Evolutionary conservation across 1,284 basidiomycete genomes (phyloP).

Genomic region (Apiotrichum gamsii): DNA sequence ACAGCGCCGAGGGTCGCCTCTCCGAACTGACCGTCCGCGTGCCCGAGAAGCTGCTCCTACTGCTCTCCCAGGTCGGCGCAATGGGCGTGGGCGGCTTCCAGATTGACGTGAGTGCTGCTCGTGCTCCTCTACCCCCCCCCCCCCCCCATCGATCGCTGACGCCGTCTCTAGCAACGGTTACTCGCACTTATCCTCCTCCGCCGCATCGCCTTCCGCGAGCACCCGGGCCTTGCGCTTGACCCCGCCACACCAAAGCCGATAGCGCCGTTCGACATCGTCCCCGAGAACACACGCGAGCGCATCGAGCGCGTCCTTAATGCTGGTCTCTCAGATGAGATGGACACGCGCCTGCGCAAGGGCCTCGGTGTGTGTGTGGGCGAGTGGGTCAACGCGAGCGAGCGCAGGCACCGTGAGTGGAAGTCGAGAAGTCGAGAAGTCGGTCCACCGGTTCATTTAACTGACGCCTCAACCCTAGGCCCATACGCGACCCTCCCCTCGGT

Average conservation of each 20-base stretch:
- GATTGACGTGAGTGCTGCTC: constrained; percentile 30
- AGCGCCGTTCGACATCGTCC: constrained; percentile 37
- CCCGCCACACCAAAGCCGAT: constrained; percentile 18
- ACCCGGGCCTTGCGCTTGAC: constrained; percentile 33
- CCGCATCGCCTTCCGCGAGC: constrained; percentile 30
- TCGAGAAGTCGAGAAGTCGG: no score
- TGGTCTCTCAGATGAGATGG: constrained; percentile 42
- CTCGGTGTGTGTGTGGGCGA: constrained; percentile 34
- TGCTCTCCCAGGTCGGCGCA: constrained; percentile 41
- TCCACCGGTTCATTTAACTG: no score
- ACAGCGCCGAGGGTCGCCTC: constrained; percentile 36
- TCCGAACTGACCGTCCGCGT: constrained; percentile 22
- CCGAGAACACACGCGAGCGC: constrained; percentile 26
- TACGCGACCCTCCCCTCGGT: constrained; percentile 28
- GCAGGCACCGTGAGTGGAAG: constrained; percentile 33
- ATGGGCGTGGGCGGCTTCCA: constrained; percentile 43
- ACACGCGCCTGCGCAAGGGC: constrained; percentile 36
- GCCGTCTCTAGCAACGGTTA: constrained; percentile 41
- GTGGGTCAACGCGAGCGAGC: constrained; percentile 36
- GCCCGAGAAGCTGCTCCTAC: constrained; percentile 31
- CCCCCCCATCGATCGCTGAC: no score
- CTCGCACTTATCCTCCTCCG: constrained; percentile 35
- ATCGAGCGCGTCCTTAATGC: constrained; percentile 40
- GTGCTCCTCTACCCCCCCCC: not conserved
- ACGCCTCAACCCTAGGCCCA: constrained; percentile 32